Evolutionary conservation across 2,329 filamentous ascomycete genomes (phyloP).

Genomic region (Colletotrichum paranaense): DNA sequence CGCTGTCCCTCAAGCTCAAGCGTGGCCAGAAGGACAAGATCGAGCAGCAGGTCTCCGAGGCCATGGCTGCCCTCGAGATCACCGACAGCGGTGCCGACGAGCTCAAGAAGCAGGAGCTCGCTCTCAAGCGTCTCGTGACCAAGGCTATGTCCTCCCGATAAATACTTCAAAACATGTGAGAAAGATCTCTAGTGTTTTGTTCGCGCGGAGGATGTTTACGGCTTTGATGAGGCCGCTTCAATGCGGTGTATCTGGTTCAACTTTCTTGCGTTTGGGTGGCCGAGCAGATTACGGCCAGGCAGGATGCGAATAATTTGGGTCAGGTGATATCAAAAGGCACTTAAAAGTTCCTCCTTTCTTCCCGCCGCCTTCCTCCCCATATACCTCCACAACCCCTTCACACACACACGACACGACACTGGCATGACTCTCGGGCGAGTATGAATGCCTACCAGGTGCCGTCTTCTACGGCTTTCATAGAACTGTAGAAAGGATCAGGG

Average conservation of each 20-base stretch:
- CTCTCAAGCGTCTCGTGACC: conserved; percentile 96
- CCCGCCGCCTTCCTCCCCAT: conserved; percentile 30
- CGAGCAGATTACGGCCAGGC: conserved; percentile 34
- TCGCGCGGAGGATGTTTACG: conserved; percentile 17
- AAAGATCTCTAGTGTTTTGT: conserved; percentile 15
- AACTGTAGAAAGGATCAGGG: conserved; percentile 39
- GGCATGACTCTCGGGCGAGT: conserved; percentile 33
- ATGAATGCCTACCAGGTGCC: conserved; percentile 33
- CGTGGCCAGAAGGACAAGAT: conserved; percentile 99
- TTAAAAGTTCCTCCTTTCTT: conserved; percentile 38
- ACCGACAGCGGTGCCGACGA: conserved; percentile 93
- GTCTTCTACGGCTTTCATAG: conserved; percentile 37
- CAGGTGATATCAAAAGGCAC: conserved; percentile 37
- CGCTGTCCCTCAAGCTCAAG: conserved; percentile 97
- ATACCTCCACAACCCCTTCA: conserved; percentile 30
- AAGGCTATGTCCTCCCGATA: conserved; percentile 97
- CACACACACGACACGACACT: conserved; percentile 30
- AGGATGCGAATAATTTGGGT: conserved; percentile 37
- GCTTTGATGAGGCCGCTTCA: conserved; percentile 40
- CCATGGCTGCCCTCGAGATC: conserved; percentile 97
- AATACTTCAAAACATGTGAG: conserved; percentile 43
- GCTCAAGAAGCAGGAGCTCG: conserved; percentile 99
- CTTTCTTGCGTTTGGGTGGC: conserved; percentile 36
- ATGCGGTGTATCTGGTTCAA: conserved; percentile 39
- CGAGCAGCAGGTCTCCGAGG: conserved; percentile 94